A percentile compares a stretch with the other conserved stretches of the same genome.
phyloP scores from a whole-genome alignment of 1,284 basidiomycete species.

The Ganoderma meredithae region DNA sequence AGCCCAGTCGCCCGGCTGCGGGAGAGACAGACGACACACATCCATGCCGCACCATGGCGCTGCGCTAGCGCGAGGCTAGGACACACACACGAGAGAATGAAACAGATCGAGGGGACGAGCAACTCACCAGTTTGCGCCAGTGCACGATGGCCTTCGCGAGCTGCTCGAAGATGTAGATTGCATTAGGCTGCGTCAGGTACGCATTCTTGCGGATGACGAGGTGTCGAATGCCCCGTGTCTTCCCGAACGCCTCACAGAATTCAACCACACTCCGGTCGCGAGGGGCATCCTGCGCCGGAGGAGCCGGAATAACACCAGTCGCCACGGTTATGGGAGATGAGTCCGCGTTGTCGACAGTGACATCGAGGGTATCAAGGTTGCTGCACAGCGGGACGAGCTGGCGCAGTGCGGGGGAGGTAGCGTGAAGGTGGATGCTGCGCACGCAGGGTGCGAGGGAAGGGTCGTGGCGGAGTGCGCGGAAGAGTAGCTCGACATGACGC shows the following conservation, averaged over 20 bases:
- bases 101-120: not conserved
- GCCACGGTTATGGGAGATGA: slow-evolving; percentile 1
- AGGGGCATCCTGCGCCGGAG: slow-evolving; percentile 13
- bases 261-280: slow-evolving; percentile 40
- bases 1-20: not conserved
- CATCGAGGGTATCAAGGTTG: slow-evolving; percentile 48
- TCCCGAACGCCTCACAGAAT: slow-evolving; percentile 51
- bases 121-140: slow-evolving; percentile 56
- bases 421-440: slow-evolving; percentile 47
- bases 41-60: not conserved
- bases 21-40: not conserved
- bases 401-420: slow-evolving; percentile 40
- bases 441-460: slow-evolving; percentile 49
- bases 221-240: slow-evolving; percentile 45
- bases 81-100: not conserved
- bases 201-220: slow-evolving; percentile 59
- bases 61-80: not conserved
- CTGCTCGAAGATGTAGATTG: slow-evolving; percentile 50
- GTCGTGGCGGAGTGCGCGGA: slow-evolving; percentile 45
- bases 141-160: slow-evolving; percentile 50
- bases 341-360: slow-evolving; percentile 50
- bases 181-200: slow-evolving; percentile 59
- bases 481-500: slow-evolving; percentile 47
- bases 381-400: slow-evolving; percentile 43
- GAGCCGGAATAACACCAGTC: slow-evolving; percentile 13